phyloP scores from a whole-genome alignment of 1,139 yeast genomes.

The Zygotorulaspora mrakii region DNA sequence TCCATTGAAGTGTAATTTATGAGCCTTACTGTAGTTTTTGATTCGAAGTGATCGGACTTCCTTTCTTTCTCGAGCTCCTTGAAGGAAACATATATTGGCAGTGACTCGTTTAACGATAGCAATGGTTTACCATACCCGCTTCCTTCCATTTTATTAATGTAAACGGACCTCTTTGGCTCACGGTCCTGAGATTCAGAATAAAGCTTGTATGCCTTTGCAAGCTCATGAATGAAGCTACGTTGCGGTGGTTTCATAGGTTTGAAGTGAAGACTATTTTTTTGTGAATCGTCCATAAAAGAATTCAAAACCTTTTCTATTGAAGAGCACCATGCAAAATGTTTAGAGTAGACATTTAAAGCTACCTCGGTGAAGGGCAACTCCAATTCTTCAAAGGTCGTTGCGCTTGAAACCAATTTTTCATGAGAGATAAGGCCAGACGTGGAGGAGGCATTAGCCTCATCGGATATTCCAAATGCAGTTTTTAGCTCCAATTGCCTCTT shows the following conservation, averaged over 20 bases:
- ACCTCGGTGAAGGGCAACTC: constrained; percentile 43
- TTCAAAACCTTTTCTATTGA: constrained; percentile 54
- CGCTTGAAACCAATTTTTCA: constrained; percentile 25
- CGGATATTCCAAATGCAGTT: constrained; percentile 50
- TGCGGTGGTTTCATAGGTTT: constrained; percentile 70
- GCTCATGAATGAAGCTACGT: constrained; percentile 64
- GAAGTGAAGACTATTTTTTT: constrained; percentile 48
- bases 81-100: constrained; percentile 32
- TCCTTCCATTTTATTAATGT: constrained; percentile 43
- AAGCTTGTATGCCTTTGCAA: constrained; percentile 57
- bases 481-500: constrained; percentile 61
- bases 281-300: constrained; percentile 44
- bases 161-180: constrained; percentile 75
- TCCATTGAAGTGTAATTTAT: constrained; percentile 23
- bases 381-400: constrained; percentile 29
- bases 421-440: constrained; percentile 21
- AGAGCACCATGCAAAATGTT: constrained; percentile 62
- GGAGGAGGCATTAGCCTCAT: constrained; percentile 14
- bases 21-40: constrained; percentile 25
- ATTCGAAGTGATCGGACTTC: constrained; percentile 31
- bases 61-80: constrained; percentile 39
- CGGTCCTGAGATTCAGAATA: constrained; percentile 74
- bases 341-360: constrained; percentile 43
- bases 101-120: constrained; percentile 35
- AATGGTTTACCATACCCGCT: constrained; percentile 38